phyloP scores from a whole-genome alignment of 192 early-diverging fungal genomes.

The Coemansia sp. region DNA sequence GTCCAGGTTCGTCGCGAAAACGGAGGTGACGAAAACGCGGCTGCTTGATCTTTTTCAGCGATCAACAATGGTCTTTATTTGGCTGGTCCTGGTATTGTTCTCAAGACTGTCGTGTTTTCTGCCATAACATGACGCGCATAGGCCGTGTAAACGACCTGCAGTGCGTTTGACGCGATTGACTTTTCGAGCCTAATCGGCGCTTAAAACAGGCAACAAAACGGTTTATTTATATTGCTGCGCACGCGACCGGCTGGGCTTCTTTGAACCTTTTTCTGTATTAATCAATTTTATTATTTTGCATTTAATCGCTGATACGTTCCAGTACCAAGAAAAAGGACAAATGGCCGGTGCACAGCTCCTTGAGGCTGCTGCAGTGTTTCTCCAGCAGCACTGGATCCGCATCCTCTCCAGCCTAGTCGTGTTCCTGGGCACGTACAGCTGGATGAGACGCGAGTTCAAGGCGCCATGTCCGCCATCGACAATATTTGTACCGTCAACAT shows the following conservation, averaged over 20 bases:
- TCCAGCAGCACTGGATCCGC: conserved; percentile 27
- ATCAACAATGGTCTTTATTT: background rate
- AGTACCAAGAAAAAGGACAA: background rate
- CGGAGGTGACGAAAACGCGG: conserved; percentile 66
- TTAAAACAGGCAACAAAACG: no score
- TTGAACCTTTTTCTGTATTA: background rate
- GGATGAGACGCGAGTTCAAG: conserved; percentile 22
- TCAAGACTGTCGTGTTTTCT: background rate
- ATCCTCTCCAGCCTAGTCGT: conserved; percentile 17
- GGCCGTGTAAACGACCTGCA: background rate
- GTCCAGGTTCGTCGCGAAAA: conserved; percentile 75
- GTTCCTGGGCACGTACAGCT: conserved; percentile 29
- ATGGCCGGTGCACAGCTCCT: conserved; percentile 16
- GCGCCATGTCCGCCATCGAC: conserved; percentile 34
- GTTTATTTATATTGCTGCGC: conserved; percentile 8
- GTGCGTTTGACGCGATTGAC: no score
- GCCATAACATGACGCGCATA: background rate
- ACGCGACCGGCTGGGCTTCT: background rate
- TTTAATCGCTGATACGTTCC: no score
- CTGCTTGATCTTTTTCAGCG: conserved; percentile 10
- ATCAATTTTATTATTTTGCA: background rate
- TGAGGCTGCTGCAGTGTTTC: conserved; percentile 7
- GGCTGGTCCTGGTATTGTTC: background rate
- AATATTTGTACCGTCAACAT: conserved; percentile 52
- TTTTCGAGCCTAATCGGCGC: no score